These are phyloP conservation scores for Nakazawaea siamensis DNA, from an alignment of 805 yeast species.

Conservation along the genomic window DNA sequence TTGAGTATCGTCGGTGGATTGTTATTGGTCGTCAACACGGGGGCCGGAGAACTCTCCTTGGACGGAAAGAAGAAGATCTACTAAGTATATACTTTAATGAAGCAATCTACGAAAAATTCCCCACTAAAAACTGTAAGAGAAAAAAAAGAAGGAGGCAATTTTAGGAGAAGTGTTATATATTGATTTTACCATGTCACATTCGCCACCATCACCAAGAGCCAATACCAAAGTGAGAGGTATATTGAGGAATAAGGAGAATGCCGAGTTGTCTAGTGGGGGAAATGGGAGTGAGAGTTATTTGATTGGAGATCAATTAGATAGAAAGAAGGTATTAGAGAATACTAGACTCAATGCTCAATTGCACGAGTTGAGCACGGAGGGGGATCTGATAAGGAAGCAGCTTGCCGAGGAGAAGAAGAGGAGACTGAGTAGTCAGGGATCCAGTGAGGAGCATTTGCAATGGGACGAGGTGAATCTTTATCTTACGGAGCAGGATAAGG, in stretches of 20 bases:
- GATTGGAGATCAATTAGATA: conserved; percentile 19
- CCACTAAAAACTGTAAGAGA: background rate
- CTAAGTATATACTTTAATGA: conserved; percentile 22
- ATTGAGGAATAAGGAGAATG: conserved; percentile 20
- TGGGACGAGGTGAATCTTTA: conserved; percentile 84
- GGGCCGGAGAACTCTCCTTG: conserved; percentile 89
- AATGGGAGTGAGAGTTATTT: too few species aligned
- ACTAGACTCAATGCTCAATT: conserved; percentile 68
- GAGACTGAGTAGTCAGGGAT: conserved; percentile 5
- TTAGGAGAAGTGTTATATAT: too few species aligned
- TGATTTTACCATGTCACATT: conserved; percentile 7
- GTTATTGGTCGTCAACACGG: conserved; percentile 83
- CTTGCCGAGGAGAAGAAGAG: conserved; percentile 30
- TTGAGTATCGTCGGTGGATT: conserved; percentile 93
- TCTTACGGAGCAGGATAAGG: conserved; percentile 64
- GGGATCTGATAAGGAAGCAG: conserved; percentile 38
- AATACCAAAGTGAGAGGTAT: conserved; percentile 21
- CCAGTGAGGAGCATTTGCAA: conserved; percentile 38
- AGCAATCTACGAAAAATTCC: background rate
- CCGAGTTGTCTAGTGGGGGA: conserved; percentile 14
- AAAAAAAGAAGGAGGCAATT: background rate
- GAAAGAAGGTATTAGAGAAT: conserved; percentile 73
- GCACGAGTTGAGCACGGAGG: conserved; percentile 19
- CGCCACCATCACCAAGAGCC: conserved; percentile 8
- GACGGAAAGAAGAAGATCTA: conserved; percentile 95